Percentiles rank a stretch among this genome's conserved stretches.
Evolutionary conservation across 108 stramenopile species (phyloP).

Genomic region (Seminavis robusta): DNA sequence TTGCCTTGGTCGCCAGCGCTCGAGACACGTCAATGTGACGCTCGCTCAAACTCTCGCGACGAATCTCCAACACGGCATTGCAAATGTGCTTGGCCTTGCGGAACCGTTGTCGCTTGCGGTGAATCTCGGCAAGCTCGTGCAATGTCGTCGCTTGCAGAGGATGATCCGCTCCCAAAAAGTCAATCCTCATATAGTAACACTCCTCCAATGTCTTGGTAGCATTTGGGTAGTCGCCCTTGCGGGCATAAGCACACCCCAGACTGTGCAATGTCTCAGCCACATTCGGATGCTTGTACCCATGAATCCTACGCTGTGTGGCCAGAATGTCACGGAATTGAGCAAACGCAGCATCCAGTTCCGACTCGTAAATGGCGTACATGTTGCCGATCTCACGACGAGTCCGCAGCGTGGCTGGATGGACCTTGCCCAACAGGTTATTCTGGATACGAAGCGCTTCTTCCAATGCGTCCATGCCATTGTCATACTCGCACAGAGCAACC

Average conservation of each 20-base stretch:
- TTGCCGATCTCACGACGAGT: constrained; percentile 59
- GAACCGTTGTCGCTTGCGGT: constrained; percentile 43
- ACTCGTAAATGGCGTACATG: constrained; percentile 34
- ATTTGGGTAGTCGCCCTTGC: constrained; percentile 33
- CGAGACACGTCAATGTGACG: constrained; percentile 39
- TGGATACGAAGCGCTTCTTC: constrained; percentile 49
- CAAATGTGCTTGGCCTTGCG: constrained; percentile 55
- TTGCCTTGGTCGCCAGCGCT: constrained; percentile 32
- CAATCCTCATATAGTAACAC: constrained; percentile 66
- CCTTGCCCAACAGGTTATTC: constrained; percentile 36
- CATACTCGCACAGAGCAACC: constrained; percentile 43
- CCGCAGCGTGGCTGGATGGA: constrained; percentile 57
- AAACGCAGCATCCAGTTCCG: constrained; percentile 44
- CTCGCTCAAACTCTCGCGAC: constrained; percentile 46
- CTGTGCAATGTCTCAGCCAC: constrained; percentile 58
- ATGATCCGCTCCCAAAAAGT: constrained; percentile 61
- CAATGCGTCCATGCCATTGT: constrained; percentile 46
- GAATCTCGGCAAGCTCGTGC: constrained; percentile 58
- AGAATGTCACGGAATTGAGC: constrained; percentile 38
- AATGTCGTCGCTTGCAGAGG: constrained; percentile 59
- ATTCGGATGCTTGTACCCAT: constrained; percentile 56
- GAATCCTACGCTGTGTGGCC: constrained; percentile 40
- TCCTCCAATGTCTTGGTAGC: constrained; percentile 52
- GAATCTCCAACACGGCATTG: constrained; percentile 39
- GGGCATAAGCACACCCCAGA: constrained; percentile 56